Evolutionary conservation across 257 asterid genomes (phyloP).

Genomic region (Salvia hispanica): DNA sequence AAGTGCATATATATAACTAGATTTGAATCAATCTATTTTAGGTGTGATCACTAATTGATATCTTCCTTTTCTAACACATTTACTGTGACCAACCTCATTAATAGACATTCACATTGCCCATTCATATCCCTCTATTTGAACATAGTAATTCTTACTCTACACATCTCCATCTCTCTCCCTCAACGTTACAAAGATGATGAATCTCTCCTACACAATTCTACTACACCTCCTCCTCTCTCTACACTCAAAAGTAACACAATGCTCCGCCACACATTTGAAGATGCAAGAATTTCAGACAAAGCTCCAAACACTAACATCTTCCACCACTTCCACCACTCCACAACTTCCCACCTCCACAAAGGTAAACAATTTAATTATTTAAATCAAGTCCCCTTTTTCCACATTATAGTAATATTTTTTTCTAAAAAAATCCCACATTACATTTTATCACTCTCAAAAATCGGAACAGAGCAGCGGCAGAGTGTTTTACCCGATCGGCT

Average conservation of each 20-base stretch:
- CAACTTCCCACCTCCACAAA: slow-evolving; percentile 35
- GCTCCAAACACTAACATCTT: slow-evolving; percentile 32
- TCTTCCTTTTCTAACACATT: too few species aligned
- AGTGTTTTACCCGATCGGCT: slow-evolving; percentile 57
- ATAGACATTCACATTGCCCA: too few species aligned
- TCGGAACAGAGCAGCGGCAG: slow-evolving; percentile 50
- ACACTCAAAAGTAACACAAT: slow-evolving; percentile 33
- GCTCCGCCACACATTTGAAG: slow-evolving; percentile 40
- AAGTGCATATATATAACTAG: too few species aligned
- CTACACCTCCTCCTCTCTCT: slow-evolving; percentile 24
- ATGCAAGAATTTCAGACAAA: slow-evolving; percentile 44
- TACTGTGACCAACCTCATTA: too few species aligned
- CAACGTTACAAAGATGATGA: slow-evolving; percentile 7
- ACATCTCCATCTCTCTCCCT: neutral
- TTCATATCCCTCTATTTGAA: too few species aligned
- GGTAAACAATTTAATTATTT: slow-evolving; percentile 28
- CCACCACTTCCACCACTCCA: neutral
- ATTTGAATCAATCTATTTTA: too few species aligned
- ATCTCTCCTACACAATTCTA: neutral
- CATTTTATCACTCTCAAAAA: too few species aligned
- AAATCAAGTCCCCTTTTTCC: neutral
- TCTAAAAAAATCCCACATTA: too few species aligned
- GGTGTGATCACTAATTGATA: too few species aligned
- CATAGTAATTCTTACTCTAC: too few species aligned
- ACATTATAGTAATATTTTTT: neutral